phyloP scores from a whole-genome alignment of 768 basidiomycete genomes.

The Hydnomerulius pinastri region DNA sequence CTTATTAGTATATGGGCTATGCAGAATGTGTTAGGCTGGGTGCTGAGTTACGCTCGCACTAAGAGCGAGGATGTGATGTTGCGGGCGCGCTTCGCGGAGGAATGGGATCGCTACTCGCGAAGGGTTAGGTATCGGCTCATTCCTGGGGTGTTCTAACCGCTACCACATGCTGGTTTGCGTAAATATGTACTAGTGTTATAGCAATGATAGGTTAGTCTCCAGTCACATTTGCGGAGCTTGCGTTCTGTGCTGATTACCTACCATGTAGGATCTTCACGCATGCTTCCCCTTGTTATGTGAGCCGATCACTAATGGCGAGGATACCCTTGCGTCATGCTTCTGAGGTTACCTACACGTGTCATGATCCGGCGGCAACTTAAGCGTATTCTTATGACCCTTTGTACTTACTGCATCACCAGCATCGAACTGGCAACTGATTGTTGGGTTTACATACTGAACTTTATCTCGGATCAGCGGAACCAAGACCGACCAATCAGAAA shows the following conservation, averaged over 20 bases:
- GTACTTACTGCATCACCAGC: too few species aligned
- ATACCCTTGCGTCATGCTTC: not conserved
- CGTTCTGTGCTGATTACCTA: not conserved
- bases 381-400: too few species aligned
- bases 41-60: conserved; percentile 30
- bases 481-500: too few species aligned
- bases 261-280: not conserved
- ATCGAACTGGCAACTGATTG: too few species aligned
- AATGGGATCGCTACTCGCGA: conserved; percentile 25
- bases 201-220: not conserved
- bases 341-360: not conserved
- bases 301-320: not conserved
- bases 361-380: not conserved
- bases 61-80: conserved; percentile 27
- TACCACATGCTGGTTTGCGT: not conserved
- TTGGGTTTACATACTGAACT: too few species aligned
- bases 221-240: not conserved
- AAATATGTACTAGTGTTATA: not conserved
- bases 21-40: conserved; percentile 27
- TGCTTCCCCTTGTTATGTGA: not conserved
- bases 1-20: conserved; percentile 30
- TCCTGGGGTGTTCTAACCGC: conserved; percentile 25
- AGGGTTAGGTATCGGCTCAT: conserved; percentile 29
- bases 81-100: conserved; percentile 18
- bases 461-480: too few species aligned